Conservation (phyloP, 768 basidiomycete genomes). For the Collybia nuda region DNA sequence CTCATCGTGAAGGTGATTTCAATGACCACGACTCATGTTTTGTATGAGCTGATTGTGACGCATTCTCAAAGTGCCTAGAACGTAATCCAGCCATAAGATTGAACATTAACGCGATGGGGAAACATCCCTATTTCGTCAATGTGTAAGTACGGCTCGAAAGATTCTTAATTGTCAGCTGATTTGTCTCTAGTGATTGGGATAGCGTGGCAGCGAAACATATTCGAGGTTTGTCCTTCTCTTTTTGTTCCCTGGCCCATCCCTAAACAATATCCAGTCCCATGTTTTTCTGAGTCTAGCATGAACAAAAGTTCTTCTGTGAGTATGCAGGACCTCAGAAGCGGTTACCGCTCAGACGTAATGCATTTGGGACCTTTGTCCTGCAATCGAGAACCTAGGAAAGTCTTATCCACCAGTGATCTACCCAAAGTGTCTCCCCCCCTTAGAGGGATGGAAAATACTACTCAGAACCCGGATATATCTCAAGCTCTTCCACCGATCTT, state of each 20-base stretch:
- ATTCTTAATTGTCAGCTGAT: slow-evolving; percentile 9
- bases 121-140: slow-evolving; percentile 47
- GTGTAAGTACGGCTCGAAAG: slow-evolving; percentile 34
- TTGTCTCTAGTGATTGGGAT: slow-evolving; percentile 37
- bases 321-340: too few species aligned
- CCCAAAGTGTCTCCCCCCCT: not conserved
- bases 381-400: too few species aligned
- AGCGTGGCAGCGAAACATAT: slow-evolving; percentile 27
- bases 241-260: not conserved
- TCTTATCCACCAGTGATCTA: not conserved
- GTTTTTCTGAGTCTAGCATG: not conserved
- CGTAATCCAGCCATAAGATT: slow-evolving; percentile 51
- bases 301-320: not conserved
- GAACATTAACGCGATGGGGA: slow-evolving; percentile 37
- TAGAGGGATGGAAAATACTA: not conserved
- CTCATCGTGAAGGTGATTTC: slow-evolving; percentile 44
- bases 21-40: not conserved
- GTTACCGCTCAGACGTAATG: too few species aligned
- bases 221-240: slow-evolving; percentile 22
- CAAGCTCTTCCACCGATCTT: slow-evolving; percentile 8
- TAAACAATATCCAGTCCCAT: slow-evolving; percentile 2
- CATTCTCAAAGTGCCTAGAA: slow-evolving; percentile 47
- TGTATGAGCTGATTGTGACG: not conserved
- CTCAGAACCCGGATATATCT: not conserved
- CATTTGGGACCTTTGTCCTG: too few species aligned